Conservation (phyloP, 2,329 filamentous ascomycete species). For the Macrophomina phaseolina region DNA sequence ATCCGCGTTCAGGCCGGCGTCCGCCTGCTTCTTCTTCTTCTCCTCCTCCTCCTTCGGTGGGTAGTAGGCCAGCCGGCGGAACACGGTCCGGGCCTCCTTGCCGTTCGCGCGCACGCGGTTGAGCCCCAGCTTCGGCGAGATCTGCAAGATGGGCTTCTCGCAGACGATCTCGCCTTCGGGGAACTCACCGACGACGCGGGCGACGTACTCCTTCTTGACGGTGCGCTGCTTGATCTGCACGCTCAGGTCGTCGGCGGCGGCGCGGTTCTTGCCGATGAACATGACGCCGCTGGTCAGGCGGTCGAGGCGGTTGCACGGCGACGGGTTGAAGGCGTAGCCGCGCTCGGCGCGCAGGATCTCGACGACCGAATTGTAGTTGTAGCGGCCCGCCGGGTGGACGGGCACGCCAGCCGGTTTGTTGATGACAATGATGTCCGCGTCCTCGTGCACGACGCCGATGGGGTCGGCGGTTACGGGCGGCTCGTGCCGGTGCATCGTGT, state of each 20-base stretch:
- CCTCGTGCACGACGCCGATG: constrained; percentile 85
- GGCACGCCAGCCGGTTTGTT: constrained; percentile 96
- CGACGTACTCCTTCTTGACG: constrained; percentile 94
- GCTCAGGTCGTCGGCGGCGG: constrained; percentile 78
- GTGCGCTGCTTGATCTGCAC: constrained; percentile 78
- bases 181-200: constrained; percentile 87
- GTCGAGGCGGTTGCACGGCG: constrained; percentile 91
- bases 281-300: constrained; percentile 94
- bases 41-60: constrained; percentile 55
- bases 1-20: constrained; percentile 30
- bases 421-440: constrained; percentile 92
- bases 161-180: constrained; percentile 90
- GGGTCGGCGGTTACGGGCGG: constrained; percentile 84
- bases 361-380: constrained; percentile 92
- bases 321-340: constrained; percentile 62
- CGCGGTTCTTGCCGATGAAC: constrained; percentile 90
- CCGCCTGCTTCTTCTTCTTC: constrained; percentile 38
- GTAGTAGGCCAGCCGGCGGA: constrained; percentile 92
- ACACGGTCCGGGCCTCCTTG: constrained; percentile 87
- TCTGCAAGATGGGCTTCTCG: constrained; percentile 90
- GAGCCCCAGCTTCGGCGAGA: constrained; percentile 91
- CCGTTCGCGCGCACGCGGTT: constrained; percentile 95
- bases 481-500: constrained; percentile 94
- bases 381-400: constrained; percentile 92
- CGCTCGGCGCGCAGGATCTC: constrained; percentile 89